Evolutionary conservation across 768 basidiomycete species (phyloP).

Genomic region (Serendipita sp.): DNA sequence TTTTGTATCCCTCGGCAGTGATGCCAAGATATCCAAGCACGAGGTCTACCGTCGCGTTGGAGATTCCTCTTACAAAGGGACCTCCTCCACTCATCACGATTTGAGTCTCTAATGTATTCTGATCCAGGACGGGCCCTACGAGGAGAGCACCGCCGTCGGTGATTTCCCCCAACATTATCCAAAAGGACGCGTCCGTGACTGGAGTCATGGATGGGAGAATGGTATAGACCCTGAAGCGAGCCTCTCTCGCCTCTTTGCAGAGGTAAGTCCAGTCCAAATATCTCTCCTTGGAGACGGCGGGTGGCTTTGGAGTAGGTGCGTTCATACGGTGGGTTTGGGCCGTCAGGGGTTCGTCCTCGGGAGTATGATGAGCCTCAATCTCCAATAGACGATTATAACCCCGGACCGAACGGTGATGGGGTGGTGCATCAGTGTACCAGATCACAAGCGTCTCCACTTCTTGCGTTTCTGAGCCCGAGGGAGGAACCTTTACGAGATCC

Average conservation of each 20-base stretch:
- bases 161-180: not conserved
- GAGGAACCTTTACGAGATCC: not conserved
- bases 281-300: not conserved
- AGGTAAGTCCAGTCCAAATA: not conserved
- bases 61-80: not conserved
- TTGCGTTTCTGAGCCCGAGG: too few species aligned
- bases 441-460: slow-evolving; percentile 14
- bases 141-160: not conserved
- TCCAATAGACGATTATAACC: not conserved
- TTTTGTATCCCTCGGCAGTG: not conserved
- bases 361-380: not conserved
- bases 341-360: not conserved
- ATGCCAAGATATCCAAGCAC: not conserved
- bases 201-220: not conserved
- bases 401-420: slow-evolving; percentile 3
- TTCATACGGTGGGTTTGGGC: not conserved
- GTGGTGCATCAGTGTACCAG: slow-evolving; percentile 18
- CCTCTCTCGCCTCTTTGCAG: not conserved
- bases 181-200: not conserved
- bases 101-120: too few species aligned
- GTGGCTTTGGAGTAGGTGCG: not conserved
- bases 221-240: not conserved
- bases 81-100: not conserved
- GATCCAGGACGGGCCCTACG: not conserved
- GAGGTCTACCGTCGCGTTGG: not conserved